Conservation (phyloP, 2,329 filamentous ascomycete genomes). For the Curvularia eragrostidis region DNA sequence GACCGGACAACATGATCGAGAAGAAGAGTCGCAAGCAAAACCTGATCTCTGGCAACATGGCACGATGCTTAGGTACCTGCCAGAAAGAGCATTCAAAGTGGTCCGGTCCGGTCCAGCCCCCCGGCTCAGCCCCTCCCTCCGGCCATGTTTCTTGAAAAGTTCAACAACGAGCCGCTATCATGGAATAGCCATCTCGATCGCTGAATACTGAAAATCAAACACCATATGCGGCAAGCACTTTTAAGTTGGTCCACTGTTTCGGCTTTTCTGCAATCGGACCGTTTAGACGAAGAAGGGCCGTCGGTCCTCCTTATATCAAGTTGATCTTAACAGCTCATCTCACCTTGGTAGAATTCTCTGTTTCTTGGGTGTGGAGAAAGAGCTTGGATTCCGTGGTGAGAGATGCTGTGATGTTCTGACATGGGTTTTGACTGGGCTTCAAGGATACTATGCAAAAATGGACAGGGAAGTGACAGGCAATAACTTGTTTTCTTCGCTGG, state of each 20-base stretch:
- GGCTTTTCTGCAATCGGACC: neutral
- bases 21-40: neutral
- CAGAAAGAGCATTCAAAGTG: neutral
- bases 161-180: neutral
- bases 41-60: conserved; percentile 2
- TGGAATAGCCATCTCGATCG: conserved; percentile 1
- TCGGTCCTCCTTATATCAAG: neutral
- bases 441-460: neutral
- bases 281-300: neutral
- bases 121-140: neutral
- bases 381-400: neutral
- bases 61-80: neutral
- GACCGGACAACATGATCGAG: neutral
- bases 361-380: neutral
- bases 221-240: neutral
- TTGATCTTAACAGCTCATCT: neutral
- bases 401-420: neutral
- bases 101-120: neutral
- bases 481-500: neutral
- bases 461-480: neutral
- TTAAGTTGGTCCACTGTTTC: neutral
- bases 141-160: neutral
- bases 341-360: neutral
- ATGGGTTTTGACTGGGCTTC: neutral
- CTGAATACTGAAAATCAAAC: conserved; percentile 3